Evolutionary conservation across 1,284 basidiomycete genomes (phyloP).

Genomic region (Athelia psychrophila): DNA sequence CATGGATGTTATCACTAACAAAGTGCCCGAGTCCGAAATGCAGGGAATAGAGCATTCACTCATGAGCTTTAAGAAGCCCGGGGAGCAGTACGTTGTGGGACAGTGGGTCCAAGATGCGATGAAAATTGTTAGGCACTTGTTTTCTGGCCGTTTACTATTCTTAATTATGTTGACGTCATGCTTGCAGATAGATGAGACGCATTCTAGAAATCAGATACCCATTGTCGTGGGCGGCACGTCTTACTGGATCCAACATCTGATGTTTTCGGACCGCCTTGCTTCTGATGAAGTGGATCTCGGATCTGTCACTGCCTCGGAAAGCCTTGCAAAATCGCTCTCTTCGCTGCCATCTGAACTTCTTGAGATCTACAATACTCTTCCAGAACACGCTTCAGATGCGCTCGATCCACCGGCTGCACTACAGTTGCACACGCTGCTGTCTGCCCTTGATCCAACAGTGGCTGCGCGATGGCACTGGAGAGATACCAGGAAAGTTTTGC

Average conservation of each 20-base stretch:
- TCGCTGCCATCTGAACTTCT: constrained; percentile 46
- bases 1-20: constrained; percentile 95
- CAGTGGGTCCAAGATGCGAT: constrained; percentile 83
- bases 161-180: constrained; percentile 3
- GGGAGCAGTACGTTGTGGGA: constrained; percentile 84
- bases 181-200: constrained; percentile 68
- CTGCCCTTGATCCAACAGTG: constrained; percentile 71
- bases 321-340: constrained; percentile 35
- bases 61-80: constrained; percentile 84
- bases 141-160: no score
- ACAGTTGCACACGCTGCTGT: constrained; percentile 66
- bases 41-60: constrained; percentile 86
- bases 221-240: constrained; percentile 95
- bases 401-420: constrained; percentile 54
- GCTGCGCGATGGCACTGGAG: constrained; percentile 93
- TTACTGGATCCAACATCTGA: constrained; percentile 95
- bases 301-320: constrained; percentile 17
- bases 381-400: constrained; percentile 48
- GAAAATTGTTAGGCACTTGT: constrained; percentile 48
- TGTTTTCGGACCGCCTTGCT: constrained; percentile 73
- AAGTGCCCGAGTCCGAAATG: constrained; percentile 78
- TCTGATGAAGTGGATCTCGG: constrained; percentile 19
- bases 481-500: constrained; percentile 87
- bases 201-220: constrained; percentile 63
- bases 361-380: constrained; percentile 52